Base-by-base conservation (phyloP, 192 early-diverging fungal species). In the Chytriomyces sp. region DNA sequence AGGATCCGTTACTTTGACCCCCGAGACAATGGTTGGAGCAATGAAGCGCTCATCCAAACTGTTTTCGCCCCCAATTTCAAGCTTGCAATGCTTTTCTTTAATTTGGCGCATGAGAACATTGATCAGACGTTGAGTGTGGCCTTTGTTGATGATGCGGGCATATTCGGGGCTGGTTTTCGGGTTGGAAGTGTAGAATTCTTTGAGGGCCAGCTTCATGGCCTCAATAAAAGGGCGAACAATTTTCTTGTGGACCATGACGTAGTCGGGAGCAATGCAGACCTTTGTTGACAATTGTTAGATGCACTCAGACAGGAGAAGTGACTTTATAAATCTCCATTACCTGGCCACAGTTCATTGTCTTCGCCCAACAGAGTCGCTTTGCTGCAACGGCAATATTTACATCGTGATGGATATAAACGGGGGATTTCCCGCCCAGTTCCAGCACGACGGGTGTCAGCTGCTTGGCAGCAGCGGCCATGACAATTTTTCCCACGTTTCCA, bases 391-490 rank as follows among this genome's bases (percentile, higher is more conserved):
- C 70, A 2, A 95, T 76, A 73, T 99, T 91, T 2, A 79, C 82
- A 48, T 77, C 77, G n/a, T 77, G 24, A 71, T 83, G 81, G 79
- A 78, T 82, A 78, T 82, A 94, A 85, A 71, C 87, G 79, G 83
- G 93, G 72, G 46, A 94, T 85, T 99, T 99, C 26, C 97, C 97
- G 63, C 97, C 97, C 45, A 99, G 90, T 83, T 97, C 97, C 53
- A 99, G 88, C 46, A 94, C 91, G 6, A 95, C 92, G 16, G 92
- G 91, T 5, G 95, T 93, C 53, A 96, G 86, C 64, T 94, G 81
- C 79, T 95, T 91, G 13, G 93, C 91, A 13, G 95, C 96, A 16
- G 95, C 95, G 5, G 59, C 53, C 86, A 94, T 93, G 20, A 97
- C 88, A 35, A 96, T 87, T 69, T 88, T 91, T 50, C 91, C 97